Base-by-base conservation (phyloP, 495 filamentous ascomycete genomes). In the Hyaloscypha hepaticicola region DNA sequence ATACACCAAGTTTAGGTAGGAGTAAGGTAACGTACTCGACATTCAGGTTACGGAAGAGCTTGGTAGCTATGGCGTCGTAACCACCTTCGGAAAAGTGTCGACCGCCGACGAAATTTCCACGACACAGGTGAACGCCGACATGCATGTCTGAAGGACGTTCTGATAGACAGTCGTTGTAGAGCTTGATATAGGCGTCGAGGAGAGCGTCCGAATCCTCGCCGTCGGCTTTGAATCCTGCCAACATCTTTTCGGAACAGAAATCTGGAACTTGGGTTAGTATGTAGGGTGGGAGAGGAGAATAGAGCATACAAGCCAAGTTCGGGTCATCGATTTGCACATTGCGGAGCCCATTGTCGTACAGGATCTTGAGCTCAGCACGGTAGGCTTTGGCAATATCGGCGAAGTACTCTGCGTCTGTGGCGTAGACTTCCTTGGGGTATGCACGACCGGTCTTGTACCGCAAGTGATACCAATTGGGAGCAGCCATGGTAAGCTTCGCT, bases 81-180 rank as follows among this genome's bases (percentile, higher is more conserved):
- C 86, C 87, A 31, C 90, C 90, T 74, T 91, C 87, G 60, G 87
- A 85, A 76, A 95, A 93, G 77, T 91, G 87, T n/a, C 88, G 81
- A 45, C 84, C 85, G 60, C 86, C 84, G 69, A 90, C 85, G 75
- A 92, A 92, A 41, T 66, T 62, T 55, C 90, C 90, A 57, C 89
- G 85, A 80, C 90, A 92, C 56, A 93, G 78, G 70, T 93, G 90
- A 5, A 93, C 85, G 61, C 90, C 90, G 22, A 90, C 79, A 76
- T 91, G 88, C 74, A 91, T 80, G 67, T 91, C 87, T n/a, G 80
- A 74, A 0, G 87, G 85, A 3, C 85, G 78, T 53, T 82, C 78
- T 68, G 82, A 76, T 74, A 92, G 80, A 73, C 82, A 84, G 75
- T 87, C 85, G 73, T 93, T 93, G 81, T 93, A 92, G 62, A 90